Evolutionary conservation across 2,329 filamentous ascomycete genomes (phyloP), one percentile per base, ranked within the genome.

Genomic region (Penicillium oxalicum): DNA sequence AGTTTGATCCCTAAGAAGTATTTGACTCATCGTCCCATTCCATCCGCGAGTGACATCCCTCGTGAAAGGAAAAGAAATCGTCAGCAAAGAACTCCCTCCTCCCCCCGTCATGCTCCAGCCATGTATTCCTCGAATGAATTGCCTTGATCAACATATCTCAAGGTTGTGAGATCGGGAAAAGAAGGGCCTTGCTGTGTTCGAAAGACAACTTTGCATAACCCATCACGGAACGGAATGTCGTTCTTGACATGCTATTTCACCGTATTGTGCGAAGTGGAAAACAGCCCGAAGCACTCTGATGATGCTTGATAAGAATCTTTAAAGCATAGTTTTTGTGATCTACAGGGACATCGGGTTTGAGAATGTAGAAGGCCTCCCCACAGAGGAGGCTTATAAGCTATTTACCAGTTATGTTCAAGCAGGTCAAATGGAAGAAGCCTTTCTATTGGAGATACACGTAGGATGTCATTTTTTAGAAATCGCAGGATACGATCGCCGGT

Each of bases 321-420:
- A 60, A n/a, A 40, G 56, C 47, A 36, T 61, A 62, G 11, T 58
- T 46, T 13, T 61, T 52, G 34, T 59, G 45, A 40, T 53, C 57
- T n/a, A 47, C 27, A 13, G 51, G 51, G 40, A 58, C 49, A 46
- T 58, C 51, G 3, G 54, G 54, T 33, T 58, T 59, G 36, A 60
- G 60, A 24, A 61, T 54, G 40, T 56, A 46, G 37, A 59, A 58
- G 9, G 46, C 42, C 8, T 52, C 47, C 29, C 51, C 49, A 38
- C 56, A 61, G 2, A 62, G 46, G n/a, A 60, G 47, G 38, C 40
- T 54, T 27, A 59, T 58, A 37, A 61, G 51, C 59, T 61, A 11
- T 25, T 18, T 6, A 46, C 6, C 9, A 24, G 9, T 46, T 46
- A 40, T 35, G 34, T 27, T 11, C 25, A 40, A 12, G 26, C 9